Evolutionary conservation across 495 filamentous ascomycete species (phyloP), one percentile per base, ranked within the genome.

Genomic region (Melanomma pulvis-pyrius): DNA sequence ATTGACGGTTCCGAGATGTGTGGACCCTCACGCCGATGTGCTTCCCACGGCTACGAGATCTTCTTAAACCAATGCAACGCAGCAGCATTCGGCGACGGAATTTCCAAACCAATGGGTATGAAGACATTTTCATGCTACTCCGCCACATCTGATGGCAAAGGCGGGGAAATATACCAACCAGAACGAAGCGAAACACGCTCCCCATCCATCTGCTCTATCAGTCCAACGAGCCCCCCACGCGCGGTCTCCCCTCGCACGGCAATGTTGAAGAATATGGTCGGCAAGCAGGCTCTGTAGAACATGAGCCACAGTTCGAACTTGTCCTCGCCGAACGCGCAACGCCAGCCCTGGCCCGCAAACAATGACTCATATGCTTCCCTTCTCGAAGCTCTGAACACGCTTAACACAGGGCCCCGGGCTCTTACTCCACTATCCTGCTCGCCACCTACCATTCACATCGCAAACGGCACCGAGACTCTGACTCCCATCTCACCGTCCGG

Each of bases 201-300:
- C 11, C 24, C 51, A n/a, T 41, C 47, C 9, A 24, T 29, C n/a
- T 26, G n/a, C 4, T 52, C 64, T 17, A 50, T 21, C 39, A 64
- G 54, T 36, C 48, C 68, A 3, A 55, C 53, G 1, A 66, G 52
- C 49, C 62, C 68, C 1, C 49, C 63, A 11, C 54, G 60, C 29
- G 8, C 25, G 22, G 21, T 58, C 19, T 60, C 52, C 21, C 69
- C 69, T 5, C 59, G 64, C 34, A 68, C 69, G 13, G 64, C 69
- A 0, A 71, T 71, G 69, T 34, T 68, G 19, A 67, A 65, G 46
- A 61, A 47, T 36, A 68, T 68, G 55, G 19, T 56, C 34, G 36
- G 47, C 28, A 68, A 71, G 46, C 54, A 61, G 29, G 58, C 53
- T 24, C 34, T 67, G 41, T 25, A 54, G 46, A 28, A 22, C 29